phyloP scores from a whole-genome alignment of 1,284 basidiomycete genomes.

The Leccinum proliferum region DNA sequence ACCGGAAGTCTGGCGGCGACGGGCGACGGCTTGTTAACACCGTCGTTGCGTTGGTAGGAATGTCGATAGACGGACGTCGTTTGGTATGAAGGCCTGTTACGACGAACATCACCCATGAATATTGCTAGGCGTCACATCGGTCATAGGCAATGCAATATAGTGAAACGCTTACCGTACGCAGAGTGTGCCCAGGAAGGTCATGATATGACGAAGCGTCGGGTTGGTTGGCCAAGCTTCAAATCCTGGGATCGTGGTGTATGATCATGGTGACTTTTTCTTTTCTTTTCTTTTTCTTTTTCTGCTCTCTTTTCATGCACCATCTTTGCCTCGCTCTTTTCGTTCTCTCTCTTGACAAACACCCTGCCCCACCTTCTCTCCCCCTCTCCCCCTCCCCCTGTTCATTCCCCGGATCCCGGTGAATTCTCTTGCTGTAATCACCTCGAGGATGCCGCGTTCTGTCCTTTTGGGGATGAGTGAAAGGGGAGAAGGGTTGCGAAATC shows the following conservation, averaged over 20 bases:
- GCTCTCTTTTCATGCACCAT: slow-evolving; percentile 7
- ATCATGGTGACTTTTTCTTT: neutral
- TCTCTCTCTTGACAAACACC: slow-evolving; percentile 9
- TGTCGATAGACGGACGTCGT: slow-evolving; percentile 8
- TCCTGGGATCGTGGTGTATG: neutral
- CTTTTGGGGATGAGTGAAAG: neutral
- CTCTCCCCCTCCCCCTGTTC: neutral
- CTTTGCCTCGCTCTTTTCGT: neutral
- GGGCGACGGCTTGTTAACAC: neutral
- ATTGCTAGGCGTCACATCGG: slow-evolving; percentile 16
- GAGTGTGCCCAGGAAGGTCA: neutral
- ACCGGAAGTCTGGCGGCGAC: neutral
- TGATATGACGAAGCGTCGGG: slow-evolving; percentile 13
- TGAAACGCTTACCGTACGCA: slow-evolving; percentile 10
- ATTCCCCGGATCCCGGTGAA: slow-evolving; percentile 7
- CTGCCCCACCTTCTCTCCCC: neutral
- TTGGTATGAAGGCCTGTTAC: slow-evolving; percentile 23
- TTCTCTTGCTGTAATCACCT: slow-evolving; percentile 27
- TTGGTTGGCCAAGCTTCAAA: neutral
- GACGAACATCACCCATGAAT: slow-evolving; percentile 17
- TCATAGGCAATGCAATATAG: slow-evolving; percentile 4
- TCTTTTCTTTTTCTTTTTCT: neutral
- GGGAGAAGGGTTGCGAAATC: neutral
- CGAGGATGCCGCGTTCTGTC: slow-evolving; percentile 22
- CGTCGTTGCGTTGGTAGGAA: slow-evolving; percentile 1